Percentiles rank a stretch among this genome's conserved stretches.
phyloP scores from a whole-genome alignment of 495 filamentous ascomycete species.

The Penicillium diatomitis region DNA sequence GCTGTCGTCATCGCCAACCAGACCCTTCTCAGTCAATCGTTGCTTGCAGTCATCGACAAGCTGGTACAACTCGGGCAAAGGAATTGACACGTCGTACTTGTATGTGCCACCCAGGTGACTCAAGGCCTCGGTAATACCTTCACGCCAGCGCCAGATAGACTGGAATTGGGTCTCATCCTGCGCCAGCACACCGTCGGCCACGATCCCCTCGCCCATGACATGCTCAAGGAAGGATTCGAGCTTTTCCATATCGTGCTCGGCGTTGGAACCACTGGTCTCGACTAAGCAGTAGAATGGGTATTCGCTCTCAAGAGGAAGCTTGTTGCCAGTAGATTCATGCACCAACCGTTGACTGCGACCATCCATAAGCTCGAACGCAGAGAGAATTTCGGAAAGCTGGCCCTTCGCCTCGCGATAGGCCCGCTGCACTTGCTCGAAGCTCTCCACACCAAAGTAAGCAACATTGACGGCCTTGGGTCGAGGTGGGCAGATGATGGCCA shows the following conservation, averaged over 20 bases:
- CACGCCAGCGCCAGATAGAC: conserved; percentile 83
- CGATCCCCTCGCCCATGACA: conserved; percentile 75
- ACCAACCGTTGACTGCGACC: conserved; percentile 68
- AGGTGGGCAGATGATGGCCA: conserved; percentile 84
- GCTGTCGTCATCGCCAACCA: conserved; percentile 69
- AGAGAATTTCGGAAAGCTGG: conserved; percentile 88
- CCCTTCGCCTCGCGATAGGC: conserved; percentile 81
- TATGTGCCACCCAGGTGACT: conserved; percentile 93
- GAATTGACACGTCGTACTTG: conserved; percentile 97
- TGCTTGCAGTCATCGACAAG: conserved; percentile 76
- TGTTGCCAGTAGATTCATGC: conserved; percentile 61
- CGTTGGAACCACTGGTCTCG: conserved; percentile 89
- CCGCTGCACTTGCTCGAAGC: conserved; percentile 73
- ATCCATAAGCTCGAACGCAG: conserved; percentile 97
- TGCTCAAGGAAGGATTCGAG: conserved; percentile 78
- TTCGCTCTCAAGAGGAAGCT: conserved; percentile 67
- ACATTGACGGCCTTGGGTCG: conserved; percentile 79
- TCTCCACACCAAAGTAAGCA: conserved; percentile 78
- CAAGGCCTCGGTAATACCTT: conserved; percentile 80
- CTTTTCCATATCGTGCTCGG: conserved; percentile 87
- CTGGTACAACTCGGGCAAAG: conserved; percentile 74
- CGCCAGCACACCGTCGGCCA: conserved; percentile 80
- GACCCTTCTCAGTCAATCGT: conserved; percentile 58
- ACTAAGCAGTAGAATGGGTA: conserved; percentile 94
- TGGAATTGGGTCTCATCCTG: conserved; percentile 85